Evolutionary conservation across 495 filamentous ascomycete species (phyloP).

Genomic region (Podospora appendiculata): DNA sequence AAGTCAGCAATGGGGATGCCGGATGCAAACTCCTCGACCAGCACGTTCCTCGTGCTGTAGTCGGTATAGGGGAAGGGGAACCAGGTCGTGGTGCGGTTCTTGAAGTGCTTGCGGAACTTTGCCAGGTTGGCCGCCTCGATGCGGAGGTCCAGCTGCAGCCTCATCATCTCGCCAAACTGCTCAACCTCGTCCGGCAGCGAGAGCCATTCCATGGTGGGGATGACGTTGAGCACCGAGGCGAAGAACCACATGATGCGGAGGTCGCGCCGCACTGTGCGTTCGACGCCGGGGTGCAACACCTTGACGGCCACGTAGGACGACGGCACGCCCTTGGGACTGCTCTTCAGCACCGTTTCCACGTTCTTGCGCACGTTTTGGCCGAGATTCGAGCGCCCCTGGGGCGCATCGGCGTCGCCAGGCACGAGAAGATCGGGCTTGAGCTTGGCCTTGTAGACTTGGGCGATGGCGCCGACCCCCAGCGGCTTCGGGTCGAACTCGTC

Average conservation of each 20-base stretch:
- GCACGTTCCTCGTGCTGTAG: slow-evolving; percentile 82
- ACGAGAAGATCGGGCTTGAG: slow-evolving; percentile 71
- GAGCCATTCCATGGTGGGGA: slow-evolving; percentile 96
- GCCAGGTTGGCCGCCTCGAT: slow-evolving; percentile 90
- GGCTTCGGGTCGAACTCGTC: slow-evolving; percentile 92
- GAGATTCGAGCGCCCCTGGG: slow-evolving; percentile 46
- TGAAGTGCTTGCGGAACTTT: slow-evolving; percentile 87
- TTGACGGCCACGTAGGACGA: slow-evolving; percentile 95
- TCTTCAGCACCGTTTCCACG: slow-evolving; percentile 80
- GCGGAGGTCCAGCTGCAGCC: slow-evolving; percentile 85
- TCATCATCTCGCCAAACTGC: slow-evolving; percentile 99
- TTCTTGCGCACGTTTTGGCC: slow-evolving; percentile 65
- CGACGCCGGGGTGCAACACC: slow-evolving; percentile 87
- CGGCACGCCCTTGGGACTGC: slow-evolving; percentile 72
- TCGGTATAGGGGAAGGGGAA: slow-evolving; percentile 91
- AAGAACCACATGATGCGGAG: slow-evolving; percentile 93
- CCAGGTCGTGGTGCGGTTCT: slow-evolving; percentile 80
- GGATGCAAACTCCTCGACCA: slow-evolving; percentile 93
- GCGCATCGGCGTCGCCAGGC: slow-evolving; percentile 49
- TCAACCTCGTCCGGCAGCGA: slow-evolving; percentile 90
- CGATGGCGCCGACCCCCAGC: slow-evolving; percentile 91
- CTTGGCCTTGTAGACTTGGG: slow-evolving; percentile 95
- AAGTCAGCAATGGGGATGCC: slow-evolving; percentile 90
- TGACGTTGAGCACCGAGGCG: slow-evolving; percentile 71
- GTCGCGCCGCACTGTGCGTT: slow-evolving; percentile 81